Percentiles rank a stretch among this genome's conserved stretches.
These are phyloP conservation scores for Phytomonas sp. DNA, from an alignment of 208 protist genomes.

Conservation along the genomic window DNA sequence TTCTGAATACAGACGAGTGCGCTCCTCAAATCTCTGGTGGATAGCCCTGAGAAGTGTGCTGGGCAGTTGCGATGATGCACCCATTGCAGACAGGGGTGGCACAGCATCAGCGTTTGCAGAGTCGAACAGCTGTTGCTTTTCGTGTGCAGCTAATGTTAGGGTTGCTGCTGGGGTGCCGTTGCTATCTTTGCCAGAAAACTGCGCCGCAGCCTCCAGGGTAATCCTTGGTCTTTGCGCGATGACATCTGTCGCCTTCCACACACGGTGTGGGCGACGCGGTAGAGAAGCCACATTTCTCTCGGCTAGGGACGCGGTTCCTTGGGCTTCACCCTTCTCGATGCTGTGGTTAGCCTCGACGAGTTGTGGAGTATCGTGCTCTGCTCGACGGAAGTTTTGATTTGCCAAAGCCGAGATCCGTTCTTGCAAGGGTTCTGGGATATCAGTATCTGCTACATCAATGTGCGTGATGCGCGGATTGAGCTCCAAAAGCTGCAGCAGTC, in stretches of 20 bases:
- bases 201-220: not conserved
- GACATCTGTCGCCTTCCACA: not conserved
- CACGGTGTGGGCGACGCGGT: not conserved
- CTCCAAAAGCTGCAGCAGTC: conserved; percentile 65
- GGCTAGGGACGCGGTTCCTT: not conserved
- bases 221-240: not conserved
- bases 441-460: conserved; percentile 60
- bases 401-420: conserved; percentile 45
- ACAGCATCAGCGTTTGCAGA: conserved; percentile 6
- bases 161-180: not conserved
- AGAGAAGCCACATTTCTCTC: not conserved
- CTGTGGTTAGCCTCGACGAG: conserved; percentile 10
- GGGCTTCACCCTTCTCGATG: not conserved
- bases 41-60: conserved; percentile 35
- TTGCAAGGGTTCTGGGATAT: conserved; percentile 70
- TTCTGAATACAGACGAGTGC: conserved; percentile 45
- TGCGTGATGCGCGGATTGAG: conserved; percentile 57
- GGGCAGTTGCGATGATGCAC: not conserved
- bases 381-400: conserved; percentile 24
- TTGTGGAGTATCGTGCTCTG: conserved; percentile 13
- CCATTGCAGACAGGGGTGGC: conserved; percentile 12
- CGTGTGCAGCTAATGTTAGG: too few relatives aligned
- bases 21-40: conserved; percentile 52
- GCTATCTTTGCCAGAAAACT: not conserved
- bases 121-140: too few relatives aligned